A percentile compares a stretch with the other conserved stretches of the same genome.
These are phyloP conservation scores for Curvularia eragrostidis DNA, from an alignment of 2,329 filamentous ascomycete genomes.

Conservation along the genomic window DNA sequence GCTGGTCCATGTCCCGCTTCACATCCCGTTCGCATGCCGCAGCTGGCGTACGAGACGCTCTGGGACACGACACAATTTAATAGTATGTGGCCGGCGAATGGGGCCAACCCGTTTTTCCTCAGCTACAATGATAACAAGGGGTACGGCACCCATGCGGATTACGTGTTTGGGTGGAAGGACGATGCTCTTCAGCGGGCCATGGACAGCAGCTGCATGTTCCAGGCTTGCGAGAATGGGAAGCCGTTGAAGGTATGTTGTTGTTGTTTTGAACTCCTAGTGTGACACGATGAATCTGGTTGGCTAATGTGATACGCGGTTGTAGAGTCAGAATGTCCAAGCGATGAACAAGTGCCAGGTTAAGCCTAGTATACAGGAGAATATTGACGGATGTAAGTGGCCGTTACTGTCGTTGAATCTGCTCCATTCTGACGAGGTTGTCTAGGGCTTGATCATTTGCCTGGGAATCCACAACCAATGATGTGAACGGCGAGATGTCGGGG, in stretches of 20 bases:
- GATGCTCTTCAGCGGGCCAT: slow-evolving; percentile 36
- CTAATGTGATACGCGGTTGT: neutral
- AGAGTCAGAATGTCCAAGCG: slow-evolving; percentile 6
- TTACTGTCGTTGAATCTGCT: neutral
- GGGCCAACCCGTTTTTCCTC: slow-evolving; percentile 40
- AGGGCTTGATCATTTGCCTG: slow-evolving; percentile 7
- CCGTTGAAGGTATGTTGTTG: slow-evolving; percentile 28
- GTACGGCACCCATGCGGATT: slow-evolving; percentile 41
- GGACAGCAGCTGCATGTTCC: slow-evolving; percentile 37
- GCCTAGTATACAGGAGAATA: slow-evolving; percentile 30
- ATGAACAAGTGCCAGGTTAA: slow-evolving; percentile 37
- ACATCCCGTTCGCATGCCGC: too few relatives aligned
- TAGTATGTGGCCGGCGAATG: slow-evolving; percentile 37
- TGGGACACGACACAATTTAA: slow-evolving; percentile 34
- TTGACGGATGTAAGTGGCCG: slow-evolving; percentile 32
- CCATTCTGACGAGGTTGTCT: neutral
- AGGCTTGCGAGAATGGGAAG: slow-evolving; percentile 30
- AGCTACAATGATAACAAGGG: slow-evolving; percentile 35
- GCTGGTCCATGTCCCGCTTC: too few relatives aligned
- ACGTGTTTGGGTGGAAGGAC: slow-evolving; percentile 41
- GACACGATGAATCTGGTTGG: neutral
- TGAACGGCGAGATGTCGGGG: neutral
- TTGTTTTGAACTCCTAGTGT: slow-evolving; percentile 16
- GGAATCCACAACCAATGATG: slow-evolving; percentile 8
- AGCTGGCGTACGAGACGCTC: too few relatives aligned